Evolutionary conservation across 768 basidiomycete species (phyloP).

Genomic region (Nevesoporus exiguus): DNA sequence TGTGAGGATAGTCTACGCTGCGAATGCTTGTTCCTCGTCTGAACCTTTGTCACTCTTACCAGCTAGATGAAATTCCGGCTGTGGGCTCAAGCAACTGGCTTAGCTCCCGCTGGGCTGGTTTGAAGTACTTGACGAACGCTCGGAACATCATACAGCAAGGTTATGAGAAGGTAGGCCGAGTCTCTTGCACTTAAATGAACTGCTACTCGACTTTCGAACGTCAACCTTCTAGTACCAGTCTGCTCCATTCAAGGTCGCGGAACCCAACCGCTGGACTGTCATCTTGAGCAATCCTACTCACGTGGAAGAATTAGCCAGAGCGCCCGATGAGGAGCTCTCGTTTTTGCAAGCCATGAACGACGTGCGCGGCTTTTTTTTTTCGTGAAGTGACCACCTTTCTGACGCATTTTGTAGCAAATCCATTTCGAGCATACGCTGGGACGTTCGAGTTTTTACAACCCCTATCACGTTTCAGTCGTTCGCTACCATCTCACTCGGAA

Average conservation of each 20-base stretch:
- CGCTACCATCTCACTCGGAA: slow-evolving; percentile 31
- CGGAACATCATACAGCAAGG: not conserved
- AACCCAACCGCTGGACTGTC: slow-evolving; percentile 37
- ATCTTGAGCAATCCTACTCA: slow-evolving; percentile 29
- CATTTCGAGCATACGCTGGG: slow-evolving; percentile 40
- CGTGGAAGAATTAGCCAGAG: slow-evolving; percentile 5
- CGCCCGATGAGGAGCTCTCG: slow-evolving; percentile 3
- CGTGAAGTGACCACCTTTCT: not conserved
- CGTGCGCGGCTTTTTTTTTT: slow-evolving; percentile 17
- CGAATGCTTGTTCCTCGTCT: no score
- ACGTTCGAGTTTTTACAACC: slow-evolving; percentile 25
- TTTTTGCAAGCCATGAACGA: slow-evolving; percentile 26
- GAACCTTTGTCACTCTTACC: no score
- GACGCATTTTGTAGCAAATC: slow-evolving; percentile 27
- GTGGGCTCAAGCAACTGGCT: not conserved
- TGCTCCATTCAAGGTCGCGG: slow-evolving; percentile 32
- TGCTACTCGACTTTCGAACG: no score
- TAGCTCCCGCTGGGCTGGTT: not conserved
- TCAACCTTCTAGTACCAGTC: slow-evolving; percentile 7
- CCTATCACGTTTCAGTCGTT: slow-evolving; percentile 31
- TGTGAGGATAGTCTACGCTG: no score
- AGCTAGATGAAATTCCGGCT: not conserved
- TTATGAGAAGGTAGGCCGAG: not conserved
- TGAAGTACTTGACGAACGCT: not conserved
- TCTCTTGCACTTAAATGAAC: not conserved